These are phyloP conservation scores for Casuarina equisetifolia DNA, from an alignment of 306 rosid species.

Conservation along the genomic window DNA sequence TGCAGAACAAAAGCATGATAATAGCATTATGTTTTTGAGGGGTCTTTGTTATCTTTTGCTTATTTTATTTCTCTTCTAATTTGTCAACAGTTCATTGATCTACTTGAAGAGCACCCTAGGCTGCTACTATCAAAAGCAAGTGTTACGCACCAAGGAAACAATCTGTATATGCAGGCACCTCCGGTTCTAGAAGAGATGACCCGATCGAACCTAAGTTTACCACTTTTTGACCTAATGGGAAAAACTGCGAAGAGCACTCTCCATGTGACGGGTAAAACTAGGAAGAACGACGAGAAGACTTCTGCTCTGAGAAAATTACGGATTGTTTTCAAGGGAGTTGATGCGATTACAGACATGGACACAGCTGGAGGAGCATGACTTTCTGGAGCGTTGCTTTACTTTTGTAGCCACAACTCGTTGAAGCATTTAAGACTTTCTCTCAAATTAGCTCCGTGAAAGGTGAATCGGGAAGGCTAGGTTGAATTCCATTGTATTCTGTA, in stretches of 20 bases:
- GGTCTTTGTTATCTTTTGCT: constrained; percentile 14
- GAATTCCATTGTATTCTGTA: constrained; percentile 33
- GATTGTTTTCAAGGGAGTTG: constrained; percentile 72
- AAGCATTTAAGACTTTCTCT: constrained; percentile 25
- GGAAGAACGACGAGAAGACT: constrained; percentile 54
- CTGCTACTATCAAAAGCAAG: constrained; percentile 81
- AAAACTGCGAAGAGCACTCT: constrained; percentile 62
- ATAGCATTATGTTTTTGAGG: constrained; percentile 2
- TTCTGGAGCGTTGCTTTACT: constrained; percentile 17
- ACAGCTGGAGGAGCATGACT: constrained; percentile 78
- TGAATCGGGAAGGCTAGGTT: constrained; percentile 41
- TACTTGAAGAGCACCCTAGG: constrained; percentile 78
- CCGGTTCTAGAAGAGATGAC: constrained; percentile 97
- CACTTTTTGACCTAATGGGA: constrained; percentile 76
- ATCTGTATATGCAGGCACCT: constrained; percentile 94
- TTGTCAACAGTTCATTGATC: constrained; percentile 66
- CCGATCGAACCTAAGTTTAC: constrained; percentile 62
- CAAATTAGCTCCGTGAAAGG: constrained; percentile 22
- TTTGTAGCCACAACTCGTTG: constrained; percentile 5
- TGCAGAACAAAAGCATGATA: background rate
- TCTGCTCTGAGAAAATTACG: constrained; percentile 71
- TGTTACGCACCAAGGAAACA: constrained; percentile 70
- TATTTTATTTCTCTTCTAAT: constrained; percentile 11
- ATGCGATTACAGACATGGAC: constrained; percentile 87
- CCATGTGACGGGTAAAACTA: constrained; percentile 70